Percentiles rank a stretch among this genome's conserved stretches.
These are phyloP conservation scores for Candida namnaoensis DNA, from an alignment of 805 yeast species.

Conservation along the genomic window DNA sequence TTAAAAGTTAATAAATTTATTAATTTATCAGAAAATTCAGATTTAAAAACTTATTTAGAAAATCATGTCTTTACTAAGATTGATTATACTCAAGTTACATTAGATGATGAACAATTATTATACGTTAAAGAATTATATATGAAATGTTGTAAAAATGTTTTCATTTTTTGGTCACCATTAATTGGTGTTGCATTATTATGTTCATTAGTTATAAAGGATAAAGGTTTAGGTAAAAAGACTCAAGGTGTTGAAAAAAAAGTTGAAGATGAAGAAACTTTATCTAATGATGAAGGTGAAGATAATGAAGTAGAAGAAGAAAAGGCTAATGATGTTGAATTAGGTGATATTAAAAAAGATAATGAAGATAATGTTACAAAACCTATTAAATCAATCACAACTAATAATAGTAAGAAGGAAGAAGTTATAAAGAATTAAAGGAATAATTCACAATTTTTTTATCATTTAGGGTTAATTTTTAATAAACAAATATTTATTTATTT, in stretches of 20 bases:
- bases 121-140: constrained; percentile 10
- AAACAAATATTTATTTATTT: no score
- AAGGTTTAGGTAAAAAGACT: constrained; percentile 3
- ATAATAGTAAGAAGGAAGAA: no score
- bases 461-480: no score
- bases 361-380: no score
- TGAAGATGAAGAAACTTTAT: no score
- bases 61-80: constrained; percentile 11
- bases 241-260: no score
- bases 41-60: constrained; percentile 4
- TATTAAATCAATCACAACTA: no score
- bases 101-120: constrained; percentile 3
- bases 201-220: constrained; percentile 9
- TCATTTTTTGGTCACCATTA: constrained; percentile 12
- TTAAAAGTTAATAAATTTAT: constrained; percentile 7
- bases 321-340: no score
- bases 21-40: constrained; percentile 5
- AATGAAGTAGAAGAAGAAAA: no score
- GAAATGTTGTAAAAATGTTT: constrained; percentile 9
- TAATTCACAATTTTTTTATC: no score
- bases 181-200: constrained; percentile 6
- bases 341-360: no score
- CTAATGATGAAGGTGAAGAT: background rate
- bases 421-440: no score
- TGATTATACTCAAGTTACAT: constrained; percentile 3